Base-by-base conservation (phyloP, 371 early-diverging fungal genomes). In the Zychaea mexicana region DNA sequence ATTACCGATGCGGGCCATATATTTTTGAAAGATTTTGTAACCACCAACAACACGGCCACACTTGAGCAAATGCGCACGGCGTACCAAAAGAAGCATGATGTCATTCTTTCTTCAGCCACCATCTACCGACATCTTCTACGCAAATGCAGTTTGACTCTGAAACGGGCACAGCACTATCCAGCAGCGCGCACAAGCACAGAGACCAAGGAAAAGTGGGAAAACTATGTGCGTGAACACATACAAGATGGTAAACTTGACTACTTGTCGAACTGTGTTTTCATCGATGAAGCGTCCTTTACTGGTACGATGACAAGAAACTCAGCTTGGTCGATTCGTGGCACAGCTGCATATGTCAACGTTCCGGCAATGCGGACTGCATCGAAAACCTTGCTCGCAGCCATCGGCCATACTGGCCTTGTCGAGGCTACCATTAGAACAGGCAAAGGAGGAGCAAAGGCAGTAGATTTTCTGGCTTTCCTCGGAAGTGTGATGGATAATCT, bases 241-340 rank as follows among this genome's bases (percentile, higher is more conserved):
- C 6, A 47, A 5, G 19, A 19, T 6, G 47, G 38, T 2, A 28
- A 39, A 3, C 26, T 58, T 2, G 19, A 39, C 30, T 54, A 53
- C 10, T 27, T 54, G 15, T 28, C 17, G 27, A 54, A 62, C 28
- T 55, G 54, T 22, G 55, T 62, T 1, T 62, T 62, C 45, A 52
- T 45, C 26, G 62, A 62, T 54, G 62, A 62, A 30, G 52, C 38
- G n/a, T 32, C 52, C 32, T 54, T 62, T 39, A 62, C 52, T 52
- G 21, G 28, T 7, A 26, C 33, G n/a, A 38, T 54, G 28, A 4
- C 27, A 10, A 27, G 62, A 54, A 45, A 36, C 2, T 39, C 32
- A 26, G 46, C 36, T 0, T 38, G 49, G 22, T 62, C 62, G 9
- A 22, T 26, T 13, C 0, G 26, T 28, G 62, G 62, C 12, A 31